phyloP scores from a whole-genome alignment of 768 basidiomycete genomes.

The Pisolithus sp. region DNA sequence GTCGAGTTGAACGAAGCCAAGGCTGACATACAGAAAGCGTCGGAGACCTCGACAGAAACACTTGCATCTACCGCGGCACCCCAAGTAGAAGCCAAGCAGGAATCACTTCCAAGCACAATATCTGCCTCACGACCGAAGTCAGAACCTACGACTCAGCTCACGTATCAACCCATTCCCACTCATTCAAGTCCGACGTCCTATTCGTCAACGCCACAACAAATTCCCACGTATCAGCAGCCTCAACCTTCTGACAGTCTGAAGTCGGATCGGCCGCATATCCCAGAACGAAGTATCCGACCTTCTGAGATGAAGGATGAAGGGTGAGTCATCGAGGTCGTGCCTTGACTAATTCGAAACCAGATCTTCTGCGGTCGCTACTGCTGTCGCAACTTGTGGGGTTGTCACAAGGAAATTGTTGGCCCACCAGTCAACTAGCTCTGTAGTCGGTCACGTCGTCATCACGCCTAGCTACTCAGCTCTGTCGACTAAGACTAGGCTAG shows the following conservation, averaged over 20 bases:
- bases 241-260: conserved; percentile 45
- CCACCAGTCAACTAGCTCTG: conserved; percentile 20
- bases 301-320: conserved; percentile 98
- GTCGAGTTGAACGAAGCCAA: conserved; percentile 32
- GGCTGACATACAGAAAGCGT: conserved; percentile 19
- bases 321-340: conserved; percentile 50
- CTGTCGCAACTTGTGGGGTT: conserved; percentile 21
- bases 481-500: conserved; percentile 68
- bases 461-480: conserved; percentile 43
- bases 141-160: conserved; percentile 9
- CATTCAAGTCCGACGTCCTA: conserved; percentile 29
- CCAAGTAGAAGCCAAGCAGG: conserved; percentile 15
- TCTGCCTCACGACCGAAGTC: conserved; percentile 5
- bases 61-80: conserved; percentile 17
- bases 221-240: conserved; percentile 73
- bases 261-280: conserved; percentile 38
- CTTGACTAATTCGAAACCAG: conserved; percentile 9
- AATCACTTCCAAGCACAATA: conserved; percentile 6
- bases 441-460: conserved; percentile 39
- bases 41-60: conserved; percentile 20
- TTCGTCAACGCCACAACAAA: conserved; percentile 53
- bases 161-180: conserved; percentile 4
- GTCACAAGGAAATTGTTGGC: conserved; percentile 18
- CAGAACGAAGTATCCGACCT: conserved; percentile 66
- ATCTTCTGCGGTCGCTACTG: conserved; percentile 6